Base-by-base conservation (phyloP, 257 asterid genomes). In the Cruciata laevipes region DNA sequence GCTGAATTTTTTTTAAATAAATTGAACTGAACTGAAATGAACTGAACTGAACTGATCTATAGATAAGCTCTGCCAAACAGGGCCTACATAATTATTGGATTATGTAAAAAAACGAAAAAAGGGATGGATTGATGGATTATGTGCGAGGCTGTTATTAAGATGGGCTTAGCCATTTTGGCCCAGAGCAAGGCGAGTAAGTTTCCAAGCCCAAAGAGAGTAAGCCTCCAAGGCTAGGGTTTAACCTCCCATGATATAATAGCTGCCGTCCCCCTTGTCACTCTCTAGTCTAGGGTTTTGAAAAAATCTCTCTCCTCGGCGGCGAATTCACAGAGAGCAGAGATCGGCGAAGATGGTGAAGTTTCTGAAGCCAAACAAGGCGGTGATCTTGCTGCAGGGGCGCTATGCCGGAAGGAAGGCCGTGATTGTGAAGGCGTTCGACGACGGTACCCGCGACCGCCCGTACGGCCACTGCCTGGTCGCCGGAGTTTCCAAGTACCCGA, bases 381-480 rank as follows among this genome's bases (percentile, higher is more conserved):
- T 77, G 3, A 75, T 77, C 10, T 14, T 77, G 18, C 79, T 77
- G 7, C 79, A 77, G 56, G 83, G 83, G 4, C 73, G 76, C 2
- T 73, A 79, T 59, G 83, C 83, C 27, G 83, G 83, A 6, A 65
- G 78, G 25, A 79, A 79, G 58, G 83, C 71, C 0, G 83, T 79
- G 24, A 79, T 79, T 12, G 63, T 79, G 5, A 68, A 73, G 47
- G 66, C 80, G 1, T 79, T 79, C 51, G 83, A 79, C 51, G 83
- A 79, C 3, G 83, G 83, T 3, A 79, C 83, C 11, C 78, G 80
- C 18, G 83, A 79, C 23, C 74, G 83, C 35, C 74, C 81, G n/a
- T 79, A 79, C 67, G 83, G 83, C 7, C 78, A 76, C 73, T 79
- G 83, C 67, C 49, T 79, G 35, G 78, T 79, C 13, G 81, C 78